phyloP scores from a whole-genome alignment of 345 rosid species.

The Moricandia moricandioides region DNA sequence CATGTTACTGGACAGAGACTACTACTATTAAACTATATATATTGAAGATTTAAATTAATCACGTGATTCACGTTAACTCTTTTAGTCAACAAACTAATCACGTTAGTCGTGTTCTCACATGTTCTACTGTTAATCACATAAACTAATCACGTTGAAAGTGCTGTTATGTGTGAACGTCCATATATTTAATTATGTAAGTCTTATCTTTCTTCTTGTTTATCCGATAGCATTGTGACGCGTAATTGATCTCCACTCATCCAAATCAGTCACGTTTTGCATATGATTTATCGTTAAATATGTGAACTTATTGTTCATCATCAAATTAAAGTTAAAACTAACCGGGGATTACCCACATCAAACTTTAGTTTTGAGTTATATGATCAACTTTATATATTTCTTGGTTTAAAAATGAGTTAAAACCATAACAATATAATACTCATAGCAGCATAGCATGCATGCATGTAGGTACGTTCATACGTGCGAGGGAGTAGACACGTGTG shows the following conservation, averaged over 20 bases:
- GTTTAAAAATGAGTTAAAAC: neutral
- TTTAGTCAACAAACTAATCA: neutral
- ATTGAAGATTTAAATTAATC: neutral
- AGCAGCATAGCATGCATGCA: neutral
- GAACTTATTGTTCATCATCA: neutral
- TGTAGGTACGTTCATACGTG: neutral
- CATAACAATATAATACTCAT: neutral
- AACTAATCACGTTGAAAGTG: neutral
- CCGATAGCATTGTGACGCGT: neutral
- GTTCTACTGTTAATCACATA: neutral
- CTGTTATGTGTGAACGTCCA: neutral
- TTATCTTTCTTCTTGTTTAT: neutral
- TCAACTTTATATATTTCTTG: neutral
- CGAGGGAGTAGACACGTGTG: neutral
- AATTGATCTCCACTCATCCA: slow-evolving; percentile 1
- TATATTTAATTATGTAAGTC: neutral
- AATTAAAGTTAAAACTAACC: neutral
- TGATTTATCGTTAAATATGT: neutral
- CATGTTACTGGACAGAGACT: neutral
- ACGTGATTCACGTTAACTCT: neutral
- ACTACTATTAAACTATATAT: neutral
- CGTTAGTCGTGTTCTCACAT: slow-evolving; percentile 8
- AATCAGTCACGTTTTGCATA: slow-evolving; percentile 8
- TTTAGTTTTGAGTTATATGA: neutral
- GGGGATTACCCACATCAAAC: neutral